Percentiles rank a stretch among this genome's conserved stretches.
Evolutionary conservation across 345 rosid genomes (phyloP).

Genomic region (Mercurialis annua): DNA sequence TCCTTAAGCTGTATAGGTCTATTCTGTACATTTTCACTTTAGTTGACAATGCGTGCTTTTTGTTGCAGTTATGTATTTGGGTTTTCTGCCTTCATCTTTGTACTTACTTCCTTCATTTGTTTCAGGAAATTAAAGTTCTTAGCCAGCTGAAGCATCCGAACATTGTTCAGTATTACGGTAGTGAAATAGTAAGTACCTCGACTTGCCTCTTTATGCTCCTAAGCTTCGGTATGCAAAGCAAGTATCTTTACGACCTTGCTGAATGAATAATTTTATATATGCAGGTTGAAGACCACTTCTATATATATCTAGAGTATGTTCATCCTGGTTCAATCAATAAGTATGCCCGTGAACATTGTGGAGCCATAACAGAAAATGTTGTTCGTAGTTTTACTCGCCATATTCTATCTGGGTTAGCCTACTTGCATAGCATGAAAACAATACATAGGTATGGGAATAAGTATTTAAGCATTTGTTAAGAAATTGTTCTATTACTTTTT

Average conservation of each 20-base stretch:
- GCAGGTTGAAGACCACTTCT: conserved; percentile 79
- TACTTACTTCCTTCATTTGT: conserved; percentile 21
- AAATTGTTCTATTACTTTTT: conserved; percentile 10
- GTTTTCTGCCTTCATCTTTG: neutral
- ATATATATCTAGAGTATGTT: conserved; percentile 87
- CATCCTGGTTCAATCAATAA: conserved; percentile 96
- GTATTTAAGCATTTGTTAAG: neutral
- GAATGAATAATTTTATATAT: conserved; percentile 15
- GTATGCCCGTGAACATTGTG: conserved; percentile 80
- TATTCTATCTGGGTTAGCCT: conserved; percentile 85
- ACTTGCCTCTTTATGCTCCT: conserved; percentile 8
- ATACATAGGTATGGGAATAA: conserved; percentile 62
- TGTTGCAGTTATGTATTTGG: neutral
- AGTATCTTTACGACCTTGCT: conserved; percentile 11
- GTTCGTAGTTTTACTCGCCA: conserved; percentile 93
- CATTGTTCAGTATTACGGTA: conserved; percentile 96
- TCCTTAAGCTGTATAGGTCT: neutral
- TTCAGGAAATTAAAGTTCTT: conserved; percentile 89
- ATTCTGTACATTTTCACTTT: neutral
- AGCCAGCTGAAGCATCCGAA: conserved; percentile 91
- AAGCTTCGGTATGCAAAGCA: conserved; percentile 3
- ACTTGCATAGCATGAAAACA: conserved; percentile 82
- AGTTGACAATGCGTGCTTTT: neutral
- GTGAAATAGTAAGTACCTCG: conserved; percentile 79
- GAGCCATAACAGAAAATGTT: conserved; percentile 88